Percentiles rank a stretch among this genome's conserved stretches.
These are phyloP conservation scores for Dactylellina drechsleri DNA, from an alignment of 2,329 filamentous ascomycete genomes.

Conservation along the genomic window DNA sequence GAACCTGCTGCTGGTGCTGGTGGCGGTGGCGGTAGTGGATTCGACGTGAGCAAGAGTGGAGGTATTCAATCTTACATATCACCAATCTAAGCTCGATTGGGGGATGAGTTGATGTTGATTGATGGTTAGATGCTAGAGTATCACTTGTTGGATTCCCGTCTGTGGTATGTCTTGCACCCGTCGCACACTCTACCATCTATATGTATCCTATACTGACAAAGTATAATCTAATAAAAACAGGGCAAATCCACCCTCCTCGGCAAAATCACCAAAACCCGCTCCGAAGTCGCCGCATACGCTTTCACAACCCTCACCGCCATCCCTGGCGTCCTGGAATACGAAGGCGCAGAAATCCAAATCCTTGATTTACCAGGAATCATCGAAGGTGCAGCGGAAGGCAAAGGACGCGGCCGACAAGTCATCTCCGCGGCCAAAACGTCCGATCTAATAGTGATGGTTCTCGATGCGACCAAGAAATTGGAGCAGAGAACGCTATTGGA, in stretches of 20 bases:
- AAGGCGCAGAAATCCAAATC: slow-evolving; percentile 96
- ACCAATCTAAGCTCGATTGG: not conserved
- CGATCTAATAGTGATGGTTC: slow-evolving; percentile 94
- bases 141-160: slow-evolving; percentile 98
- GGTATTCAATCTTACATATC: slow-evolving; percentile 40
- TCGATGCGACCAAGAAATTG: slow-evolving; percentile 95
- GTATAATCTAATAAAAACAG: slow-evolving; percentile 10
- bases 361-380: slow-evolving; percentile 98
- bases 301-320: slow-evolving; percentile 99
- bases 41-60: slow-evolving; percentile 93
- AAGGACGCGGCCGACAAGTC: slow-evolving; percentile 93
- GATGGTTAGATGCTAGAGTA: slow-evolving; percentile 80
- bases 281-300: slow-evolving; percentile 92
- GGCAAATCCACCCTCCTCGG: slow-evolving; percentile 98
- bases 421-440: slow-evolving; percentile 98
- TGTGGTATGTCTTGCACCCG: slow-evolving; percentile 67
- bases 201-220: not conserved
- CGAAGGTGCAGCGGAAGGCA: slow-evolving; percentile 93
- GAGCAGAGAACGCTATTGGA: slow-evolving; percentile 91
- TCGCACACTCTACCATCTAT: not conserved
- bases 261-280: slow-evolving; percentile 97
- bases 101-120: no score
- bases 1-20: slow-evolving; percentile 86
- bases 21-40: slow-evolving; percentile 78
- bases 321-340: slow-evolving; percentile 95